Base-by-base conservation (phyloP, 1,284 basidiomycete genomes). In the Cryptococcus wingfieldii region DNA sequence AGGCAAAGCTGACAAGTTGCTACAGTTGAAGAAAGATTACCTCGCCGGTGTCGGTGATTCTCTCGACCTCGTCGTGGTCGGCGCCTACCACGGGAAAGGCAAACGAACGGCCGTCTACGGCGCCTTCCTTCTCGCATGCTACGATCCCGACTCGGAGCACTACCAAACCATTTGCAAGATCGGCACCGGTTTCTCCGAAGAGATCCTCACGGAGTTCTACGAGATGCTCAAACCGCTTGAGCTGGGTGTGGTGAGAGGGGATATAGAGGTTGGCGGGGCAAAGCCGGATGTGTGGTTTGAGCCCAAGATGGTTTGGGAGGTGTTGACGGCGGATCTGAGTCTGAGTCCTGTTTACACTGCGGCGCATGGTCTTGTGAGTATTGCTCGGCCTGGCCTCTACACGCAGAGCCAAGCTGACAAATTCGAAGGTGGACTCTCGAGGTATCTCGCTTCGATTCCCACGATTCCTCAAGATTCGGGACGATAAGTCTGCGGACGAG, bases 151-250 rank as follows among this genome's bases (percentile, higher is more conserved):
- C 65, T 82, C 86, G 7, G 92, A 96, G 74, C 87, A 89, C 71
- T 96, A 84, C 74, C 94, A 97, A 71, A 94, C 92, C 3, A 92
- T 96, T 54, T 98, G 96, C 83, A 98, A 98, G 78, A 96, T 98
- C 64, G 96, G 96, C 3, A 99, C 96, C 0, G 96, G 96, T 0
- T 98, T 99, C 79, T 89, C 88, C 51, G 96, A 99, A 67, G 92
- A 97, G 74, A 81, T 84, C 57, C 79, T 98, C 38, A 85, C 89
- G 66, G 76, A 82, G n/a, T 90, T 95, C 69, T 88, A 89, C 74
- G 83, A 86, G n/a, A 80, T 83, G 25, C 83, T 98, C 38, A 86
- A 90, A 65, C 84, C 87, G 4, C 80, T 94, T 38, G 90, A 95
- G 74, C 74, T 82, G 41, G 58, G 61, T 12, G 77, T 77, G 54